Conservation (phyloP, 164 flowering plant genomes). For the Umbilicus rupestris region DNA sequence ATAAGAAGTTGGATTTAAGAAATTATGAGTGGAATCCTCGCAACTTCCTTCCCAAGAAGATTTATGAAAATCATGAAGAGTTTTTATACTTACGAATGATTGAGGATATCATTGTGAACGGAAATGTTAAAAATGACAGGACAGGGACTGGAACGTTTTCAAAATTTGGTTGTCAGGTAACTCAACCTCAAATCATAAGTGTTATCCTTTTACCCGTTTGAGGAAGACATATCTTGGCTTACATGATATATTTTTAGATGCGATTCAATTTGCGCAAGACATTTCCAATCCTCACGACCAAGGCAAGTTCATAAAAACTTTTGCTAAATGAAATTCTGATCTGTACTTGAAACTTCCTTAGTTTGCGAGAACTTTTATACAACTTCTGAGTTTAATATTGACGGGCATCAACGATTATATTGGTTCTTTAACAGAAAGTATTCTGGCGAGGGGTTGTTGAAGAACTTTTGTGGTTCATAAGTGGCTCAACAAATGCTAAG, state of each 20-base stretch:
- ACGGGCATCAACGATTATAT: neutral
- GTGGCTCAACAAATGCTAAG: conserved; percentile 95
- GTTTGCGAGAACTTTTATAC: too few species aligned
- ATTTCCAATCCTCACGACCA: conserved; percentile 90
- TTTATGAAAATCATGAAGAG: conserved; percentile 82
- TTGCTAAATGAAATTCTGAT: neutral
- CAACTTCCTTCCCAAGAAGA: conserved; percentile 64
- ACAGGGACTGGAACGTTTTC: conserved; percentile 95
- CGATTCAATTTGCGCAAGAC: conserved; percentile 73
- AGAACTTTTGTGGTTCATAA: conserved; percentile 93
- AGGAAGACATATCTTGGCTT: neutral
- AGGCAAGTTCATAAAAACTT: conserved; percentile 30
- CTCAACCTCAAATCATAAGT: neutral
- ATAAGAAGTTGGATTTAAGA: conserved; percentile 17
- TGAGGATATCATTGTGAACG: conserved; percentile 65
- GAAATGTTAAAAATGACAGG: conserved; percentile 63
- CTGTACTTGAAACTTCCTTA: neutral
- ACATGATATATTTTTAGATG: conserved; percentile 41
- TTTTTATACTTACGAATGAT: conserved; percentile 57
- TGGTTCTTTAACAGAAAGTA: conserved; percentile 41
- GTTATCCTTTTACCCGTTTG: neutral
- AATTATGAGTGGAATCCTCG: conserved; percentile 46
- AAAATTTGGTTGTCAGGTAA: conserved; percentile 95
- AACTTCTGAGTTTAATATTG: neutral
- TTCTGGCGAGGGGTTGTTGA: conserved; percentile 98